Percentiles rank a stretch among this genome's conserved stretches.
phyloP scores from a whole-genome alignment of 257 asterid species.

The Agastache rugosa region DNA sequence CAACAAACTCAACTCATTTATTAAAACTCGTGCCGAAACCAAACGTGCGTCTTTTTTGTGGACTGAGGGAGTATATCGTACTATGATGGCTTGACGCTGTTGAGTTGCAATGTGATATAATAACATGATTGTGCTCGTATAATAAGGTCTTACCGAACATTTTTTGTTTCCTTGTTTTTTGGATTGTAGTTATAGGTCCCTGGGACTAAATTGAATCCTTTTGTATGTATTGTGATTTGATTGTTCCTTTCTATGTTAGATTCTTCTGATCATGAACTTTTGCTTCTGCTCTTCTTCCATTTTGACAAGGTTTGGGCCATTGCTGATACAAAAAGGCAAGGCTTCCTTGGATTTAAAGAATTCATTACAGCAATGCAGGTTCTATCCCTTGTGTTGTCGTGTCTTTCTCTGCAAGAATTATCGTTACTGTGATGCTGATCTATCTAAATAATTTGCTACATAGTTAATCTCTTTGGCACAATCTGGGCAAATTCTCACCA shows the following conservation, averaged over 20 bases:
- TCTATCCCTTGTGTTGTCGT: slow-evolving; percentile 21
- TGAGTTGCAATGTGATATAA: background rate
- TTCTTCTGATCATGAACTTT: slow-evolving; percentile 24
- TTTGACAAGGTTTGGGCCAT: slow-evolving; percentile 85
- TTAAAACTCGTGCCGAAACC: no score
- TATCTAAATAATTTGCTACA: slow-evolving; percentile 30
- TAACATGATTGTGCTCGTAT: slow-evolving; percentile 7
- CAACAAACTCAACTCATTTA: no score
- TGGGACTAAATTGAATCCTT: slow-evolving; percentile 14
- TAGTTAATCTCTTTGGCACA: slow-evolving; percentile 88
- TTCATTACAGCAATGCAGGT: slow-evolving; percentile 93
- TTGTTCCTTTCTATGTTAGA: background rate
- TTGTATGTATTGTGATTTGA: slow-evolving; percentile 12
- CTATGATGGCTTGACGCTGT: background rate
- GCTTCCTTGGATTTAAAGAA: slow-evolving; percentile 90
- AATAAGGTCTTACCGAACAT: background rate
- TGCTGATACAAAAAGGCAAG: slow-evolving; percentile 94
- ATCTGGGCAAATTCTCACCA: slow-evolving; percentile 70
- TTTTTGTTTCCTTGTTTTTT: slow-evolving; percentile 7
- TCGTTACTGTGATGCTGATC: slow-evolving; percentile 37
- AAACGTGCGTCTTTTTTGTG: no score
- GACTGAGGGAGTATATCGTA: background rate
- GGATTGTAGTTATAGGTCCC: slow-evolving; percentile 5
- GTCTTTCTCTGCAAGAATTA: slow-evolving; percentile 22
- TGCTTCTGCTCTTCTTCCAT: slow-evolving; percentile 1